Percentiles rank a stretch among this genome's conserved stretches.
These are phyloP conservation scores for Boletus rubropictus DNA, from an alignment of 768 basidiomycete species.

Conservation along the genomic window DNA sequence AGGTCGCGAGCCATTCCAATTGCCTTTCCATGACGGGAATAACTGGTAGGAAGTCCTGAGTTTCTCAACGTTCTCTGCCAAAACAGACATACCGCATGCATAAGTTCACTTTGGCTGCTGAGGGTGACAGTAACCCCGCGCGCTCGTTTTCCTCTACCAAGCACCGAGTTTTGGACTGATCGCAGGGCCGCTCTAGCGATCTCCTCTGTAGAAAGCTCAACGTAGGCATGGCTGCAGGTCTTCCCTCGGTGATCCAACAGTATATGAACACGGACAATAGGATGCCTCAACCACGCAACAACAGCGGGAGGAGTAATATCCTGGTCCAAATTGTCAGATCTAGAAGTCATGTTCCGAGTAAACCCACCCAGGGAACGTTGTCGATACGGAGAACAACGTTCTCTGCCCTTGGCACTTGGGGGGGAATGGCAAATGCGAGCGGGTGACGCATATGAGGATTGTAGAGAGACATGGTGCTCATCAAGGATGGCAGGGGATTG, in stretches of 20 bases:
- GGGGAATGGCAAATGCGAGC: slow-evolving; percentile 8
- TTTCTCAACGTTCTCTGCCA: neutral
- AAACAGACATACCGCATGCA: slow-evolving; percentile 54
- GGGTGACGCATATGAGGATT: slow-evolving; percentile 17
- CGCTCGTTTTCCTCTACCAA: slow-evolving; percentile 73
- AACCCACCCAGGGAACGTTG: slow-evolving; percentile 80
- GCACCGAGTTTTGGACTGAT: slow-evolving; percentile 45
- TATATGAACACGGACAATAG: slow-evolving; percentile 60
- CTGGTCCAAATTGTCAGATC: slow-evolving; percentile 33
- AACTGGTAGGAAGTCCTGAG: slow-evolving; percentile 38
- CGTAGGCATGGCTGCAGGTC: slow-evolving; percentile 79
- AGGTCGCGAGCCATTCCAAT: slow-evolving; percentile 63
- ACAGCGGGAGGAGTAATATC: slow-evolving; percentile 81
- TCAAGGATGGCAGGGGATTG: slow-evolving; percentile 28
- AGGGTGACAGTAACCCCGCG: slow-evolving; percentile 80
- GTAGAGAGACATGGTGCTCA: slow-evolving; percentile 29
- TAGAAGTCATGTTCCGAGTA: neutral
- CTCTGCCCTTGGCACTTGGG: slow-evolving; percentile 26
- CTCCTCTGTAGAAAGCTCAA: slow-evolving; percentile 59
- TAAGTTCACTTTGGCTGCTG: slow-evolving; percentile 74
- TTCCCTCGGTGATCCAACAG: slow-evolving; percentile 78
- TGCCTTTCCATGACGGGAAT: slow-evolving; percentile 77
- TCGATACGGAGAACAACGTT: slow-evolving; percentile 73
- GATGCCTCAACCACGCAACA: slow-evolving; percentile 61
- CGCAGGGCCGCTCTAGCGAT: slow-evolving; percentile 65